These are phyloP conservation scores for Lenwebbia sp. DNA, from an alignment of 345 rosid genomes.

Conservation along the genomic window DNA sequence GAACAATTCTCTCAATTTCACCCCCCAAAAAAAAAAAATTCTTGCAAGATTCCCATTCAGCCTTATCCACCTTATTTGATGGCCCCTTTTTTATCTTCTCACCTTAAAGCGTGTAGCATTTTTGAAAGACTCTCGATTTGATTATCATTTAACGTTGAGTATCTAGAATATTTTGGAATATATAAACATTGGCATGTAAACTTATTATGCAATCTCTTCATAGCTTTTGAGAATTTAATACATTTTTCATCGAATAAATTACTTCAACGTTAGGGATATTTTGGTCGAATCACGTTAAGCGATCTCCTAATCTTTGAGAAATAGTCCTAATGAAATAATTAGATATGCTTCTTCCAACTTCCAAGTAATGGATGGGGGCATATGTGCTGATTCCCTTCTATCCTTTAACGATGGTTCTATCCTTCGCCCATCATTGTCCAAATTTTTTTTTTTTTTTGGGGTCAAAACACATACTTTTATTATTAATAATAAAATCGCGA, in stretches of 20 bases:
- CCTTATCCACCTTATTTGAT: background rate
- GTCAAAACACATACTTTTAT: too few relatives aligned
- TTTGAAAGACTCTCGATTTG: background rate
- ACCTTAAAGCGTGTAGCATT: background rate
- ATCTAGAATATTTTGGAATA: background rate
- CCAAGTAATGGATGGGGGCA: background rate
- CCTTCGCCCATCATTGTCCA: too few relatives aligned
- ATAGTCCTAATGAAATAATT: background rate
- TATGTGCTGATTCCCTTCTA: background rate
- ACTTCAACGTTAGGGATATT: too few relatives aligned
- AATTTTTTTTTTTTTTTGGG: too few relatives aligned
- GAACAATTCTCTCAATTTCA: background rate
- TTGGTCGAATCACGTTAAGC: background rate
- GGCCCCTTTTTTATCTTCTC: background rate
- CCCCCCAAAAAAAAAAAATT: background rate
- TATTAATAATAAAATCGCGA: too few relatives aligned
- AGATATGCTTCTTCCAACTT: background rate
- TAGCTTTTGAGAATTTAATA: background rate
- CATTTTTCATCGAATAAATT: background rate
- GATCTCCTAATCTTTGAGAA: background rate
- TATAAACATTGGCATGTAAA: background rate
- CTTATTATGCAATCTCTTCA: background rate
- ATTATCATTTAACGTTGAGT: background rate
- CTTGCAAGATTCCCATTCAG: background rate
- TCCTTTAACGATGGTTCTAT: background rate